These are phyloP conservation scores for Metschnikowia kofuensis DNA, from an alignment of 805 yeast genomes.

Conservation along the genomic window DNA sequence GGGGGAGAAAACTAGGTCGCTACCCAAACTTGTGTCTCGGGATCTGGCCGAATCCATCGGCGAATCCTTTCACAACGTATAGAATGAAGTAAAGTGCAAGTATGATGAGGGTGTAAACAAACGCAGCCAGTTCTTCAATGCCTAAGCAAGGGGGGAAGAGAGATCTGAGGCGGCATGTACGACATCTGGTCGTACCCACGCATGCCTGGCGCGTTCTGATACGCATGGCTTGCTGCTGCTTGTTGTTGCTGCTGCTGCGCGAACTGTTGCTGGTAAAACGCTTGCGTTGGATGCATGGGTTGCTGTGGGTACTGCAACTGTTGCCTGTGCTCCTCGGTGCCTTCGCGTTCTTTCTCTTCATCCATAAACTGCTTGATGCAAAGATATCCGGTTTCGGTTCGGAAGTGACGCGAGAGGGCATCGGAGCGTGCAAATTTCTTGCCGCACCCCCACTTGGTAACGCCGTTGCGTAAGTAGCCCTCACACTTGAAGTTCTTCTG, in stretches of 20 bases:
- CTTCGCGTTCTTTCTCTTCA: constrained; percentile 41
- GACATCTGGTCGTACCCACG: constrained; percentile 2
- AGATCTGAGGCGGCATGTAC: constrained; percentile 6
- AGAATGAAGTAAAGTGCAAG: background rate
- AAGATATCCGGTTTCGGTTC: constrained; percentile 70
- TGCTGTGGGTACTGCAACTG: background rate
- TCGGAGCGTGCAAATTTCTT: constrained; percentile 73
- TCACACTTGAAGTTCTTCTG: constrained; percentile 66
- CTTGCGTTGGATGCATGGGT: background rate
- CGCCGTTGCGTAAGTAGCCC: constrained; percentile 56
- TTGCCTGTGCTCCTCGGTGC: background rate
- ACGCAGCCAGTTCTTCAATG: background rate
- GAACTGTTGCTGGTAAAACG: background rate
- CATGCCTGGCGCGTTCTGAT: background rate
- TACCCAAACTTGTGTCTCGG: background rate
- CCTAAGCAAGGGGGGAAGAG: constrained; percentile 14
- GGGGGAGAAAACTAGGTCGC: background rate
- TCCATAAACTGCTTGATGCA: constrained; percentile 66
- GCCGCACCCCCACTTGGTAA: constrained; percentile 72
- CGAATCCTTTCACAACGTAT: background rate
- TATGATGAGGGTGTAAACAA: background rate
- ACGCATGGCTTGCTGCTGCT: background rate
- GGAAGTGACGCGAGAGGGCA: constrained; percentile 71
- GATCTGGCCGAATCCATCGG: background rate
- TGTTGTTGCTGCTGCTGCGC: background rate